phyloP scores from a whole-genome alignment of 768 basidiomycete genomes.

The Butyriboletus loyo region DNA sequence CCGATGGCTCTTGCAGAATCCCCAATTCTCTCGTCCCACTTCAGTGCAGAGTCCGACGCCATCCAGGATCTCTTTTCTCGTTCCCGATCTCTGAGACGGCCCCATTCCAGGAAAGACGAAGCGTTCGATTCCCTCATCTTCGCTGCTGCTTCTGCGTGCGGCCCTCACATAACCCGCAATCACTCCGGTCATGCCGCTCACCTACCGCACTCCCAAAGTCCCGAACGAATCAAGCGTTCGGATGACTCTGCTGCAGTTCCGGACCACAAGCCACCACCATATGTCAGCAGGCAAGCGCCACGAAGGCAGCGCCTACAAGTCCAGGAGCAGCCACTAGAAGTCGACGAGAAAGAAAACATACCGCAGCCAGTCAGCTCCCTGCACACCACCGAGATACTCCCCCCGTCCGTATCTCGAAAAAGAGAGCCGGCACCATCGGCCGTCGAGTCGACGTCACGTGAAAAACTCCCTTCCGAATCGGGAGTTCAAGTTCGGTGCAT shows the following conservation, averaged over 20 bases:
- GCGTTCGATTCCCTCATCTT: conserved; percentile 77
- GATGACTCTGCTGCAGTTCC: conserved; percentile 37
- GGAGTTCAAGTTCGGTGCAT: conserved; percentile 80
- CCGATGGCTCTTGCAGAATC: conserved; percentile 31
- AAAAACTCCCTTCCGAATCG: neutral
- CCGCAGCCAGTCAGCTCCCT: conserved; percentile 17
- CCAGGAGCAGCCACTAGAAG: conserved; percentile 29
- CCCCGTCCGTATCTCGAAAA: conserved; percentile 34
- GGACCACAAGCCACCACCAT: conserved; percentile 49
- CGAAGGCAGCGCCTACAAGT: conserved; percentile 54
- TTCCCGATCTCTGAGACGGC: conserved; percentile 40
- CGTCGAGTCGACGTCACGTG: conserved; percentile 19
- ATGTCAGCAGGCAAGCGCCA: conserved; percentile 76
- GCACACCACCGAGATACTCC: conserved; percentile 35
- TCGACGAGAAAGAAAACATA: conserved; percentile 49
- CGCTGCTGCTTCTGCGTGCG: conserved; percentile 71
- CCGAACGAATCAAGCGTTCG: conserved; percentile 51
- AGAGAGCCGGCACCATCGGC: conserved; percentile 30
- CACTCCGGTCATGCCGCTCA: conserved; percentile 84
- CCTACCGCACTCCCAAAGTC: conserved; percentile 40
- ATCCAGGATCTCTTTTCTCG: conserved; percentile 67
- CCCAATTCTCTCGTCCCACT: conserved; percentile 25
- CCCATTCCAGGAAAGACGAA: conserved; percentile 58
- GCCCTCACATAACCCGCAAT: conserved; percentile 77
- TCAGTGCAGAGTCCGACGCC: conserved; percentile 45